phyloP scores from a whole-genome alignment of 306 rosid species.

The Trifolium pratense region DNA sequence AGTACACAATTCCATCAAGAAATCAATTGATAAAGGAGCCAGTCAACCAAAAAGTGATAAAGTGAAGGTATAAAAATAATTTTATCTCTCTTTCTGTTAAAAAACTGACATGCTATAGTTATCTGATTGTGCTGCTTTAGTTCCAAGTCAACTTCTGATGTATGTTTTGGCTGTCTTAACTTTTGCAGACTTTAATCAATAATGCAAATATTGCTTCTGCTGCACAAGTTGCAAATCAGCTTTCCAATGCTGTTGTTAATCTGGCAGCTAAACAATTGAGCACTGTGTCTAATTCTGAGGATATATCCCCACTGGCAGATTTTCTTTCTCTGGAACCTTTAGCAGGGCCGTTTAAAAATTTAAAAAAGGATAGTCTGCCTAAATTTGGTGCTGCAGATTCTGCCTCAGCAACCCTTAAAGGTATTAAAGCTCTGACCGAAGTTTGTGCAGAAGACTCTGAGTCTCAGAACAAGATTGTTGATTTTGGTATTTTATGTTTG shows the following conservation, averaged over 20 bases:
- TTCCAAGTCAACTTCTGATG: conserved; percentile 37
- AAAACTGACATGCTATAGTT: conserved; percentile 23
- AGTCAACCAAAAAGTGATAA: conserved; percentile 66
- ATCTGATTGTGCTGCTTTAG: conserved; percentile 36
- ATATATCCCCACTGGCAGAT: conserved; percentile 71
- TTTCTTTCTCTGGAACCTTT: conserved; percentile 84
- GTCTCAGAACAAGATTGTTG: conserved; percentile 66
- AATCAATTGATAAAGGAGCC: conserved; percentile 63
- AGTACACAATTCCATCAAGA: conserved; percentile 60
- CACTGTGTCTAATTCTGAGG: conserved; percentile 55
- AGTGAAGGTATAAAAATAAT: conserved; percentile 69
- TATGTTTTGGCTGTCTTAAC: conserved; percentile 30
- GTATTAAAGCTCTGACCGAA: conserved; percentile 87
- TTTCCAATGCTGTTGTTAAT: conserved; percentile 78
- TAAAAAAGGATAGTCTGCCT: conserved; percentile 65
- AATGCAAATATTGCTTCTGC: conserved; percentile 79
- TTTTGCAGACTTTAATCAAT: conserved; percentile 85
- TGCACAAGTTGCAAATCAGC: conserved; percentile 73
- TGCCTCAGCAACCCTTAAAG: conserved; percentile 89
- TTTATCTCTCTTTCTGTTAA: conserved; percentile 10
- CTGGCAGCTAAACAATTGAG: conserved; percentile 73
- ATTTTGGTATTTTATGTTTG: conserved; percentile 77
- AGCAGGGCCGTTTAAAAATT: conserved; percentile 65
- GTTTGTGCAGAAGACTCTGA: conserved; percentile 70
- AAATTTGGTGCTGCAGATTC: conserved; percentile 93